phyloP scores from a whole-genome alignment of 2,329 filamentous ascomycete species.

The Colletotrichum sp. region DNA sequence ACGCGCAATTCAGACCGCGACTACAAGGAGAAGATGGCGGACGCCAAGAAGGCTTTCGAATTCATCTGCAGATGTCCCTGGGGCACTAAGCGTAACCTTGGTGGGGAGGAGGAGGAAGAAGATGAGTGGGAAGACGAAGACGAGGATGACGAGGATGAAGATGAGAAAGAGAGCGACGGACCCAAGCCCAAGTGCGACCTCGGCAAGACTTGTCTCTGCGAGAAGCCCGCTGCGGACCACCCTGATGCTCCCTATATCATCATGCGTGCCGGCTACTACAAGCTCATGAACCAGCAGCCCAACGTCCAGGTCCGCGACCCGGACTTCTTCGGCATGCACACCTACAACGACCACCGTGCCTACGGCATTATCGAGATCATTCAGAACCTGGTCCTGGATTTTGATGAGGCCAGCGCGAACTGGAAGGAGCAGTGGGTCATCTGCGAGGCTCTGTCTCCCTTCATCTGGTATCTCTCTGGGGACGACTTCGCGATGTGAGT shows the following conservation, averaged over 20 bases:
- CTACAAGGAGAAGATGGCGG: constrained; percentile 28
- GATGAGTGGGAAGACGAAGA: constrained; percentile 20
- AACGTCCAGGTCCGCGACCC: constrained; percentile 26
- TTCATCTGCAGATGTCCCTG: constrained; percentile 32
- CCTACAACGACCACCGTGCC: constrained; percentile 44
- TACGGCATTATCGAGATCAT: constrained; percentile 47
- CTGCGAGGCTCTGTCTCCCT: constrained; percentile 40
- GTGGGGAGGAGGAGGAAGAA: constrained; percentile 21
- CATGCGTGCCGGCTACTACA: constrained; percentile 10
- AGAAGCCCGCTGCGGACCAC: constrained; percentile 22
- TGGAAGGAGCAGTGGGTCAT: constrained; percentile 45
- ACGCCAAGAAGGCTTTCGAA: constrained; percentile 30
- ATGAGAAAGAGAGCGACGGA: background rate
- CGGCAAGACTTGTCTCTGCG: constrained; percentile 16
- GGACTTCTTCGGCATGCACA: constrained; percentile 46
- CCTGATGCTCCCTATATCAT: constrained; percentile 16
- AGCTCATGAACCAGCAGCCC: constrained; percentile 4
- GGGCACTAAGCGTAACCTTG: constrained; percentile 13
- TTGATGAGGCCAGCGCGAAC: constrained; percentile 35
- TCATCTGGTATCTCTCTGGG: constrained; percentile 26
- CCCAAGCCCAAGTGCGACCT: constrained; percentile 24
- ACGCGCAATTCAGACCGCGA: constrained; percentile 36
- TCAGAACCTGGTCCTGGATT: constrained; percentile 46
- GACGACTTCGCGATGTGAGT: background rate
- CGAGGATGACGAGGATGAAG: constrained; percentile 21